phyloP scores from a whole-genome alignment of 768 basidiomycete species.

The Hypholoma sublateritium region DNA sequence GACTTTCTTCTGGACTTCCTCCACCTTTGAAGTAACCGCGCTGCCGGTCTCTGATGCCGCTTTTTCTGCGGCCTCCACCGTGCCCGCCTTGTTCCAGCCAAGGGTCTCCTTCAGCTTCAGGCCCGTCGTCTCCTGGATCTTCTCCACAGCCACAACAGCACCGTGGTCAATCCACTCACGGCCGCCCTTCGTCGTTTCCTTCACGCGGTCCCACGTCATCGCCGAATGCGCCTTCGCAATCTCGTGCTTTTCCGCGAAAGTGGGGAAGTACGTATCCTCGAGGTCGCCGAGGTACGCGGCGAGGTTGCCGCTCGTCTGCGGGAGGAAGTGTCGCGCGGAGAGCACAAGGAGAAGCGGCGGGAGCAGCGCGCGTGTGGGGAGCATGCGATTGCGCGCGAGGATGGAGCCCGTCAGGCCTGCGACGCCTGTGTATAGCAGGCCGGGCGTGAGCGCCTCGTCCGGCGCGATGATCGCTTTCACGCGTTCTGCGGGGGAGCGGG shows the following conservation, averaged over 20 bases:
- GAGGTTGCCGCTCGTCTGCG: slow-evolving; percentile 74
- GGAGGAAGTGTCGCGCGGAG: slow-evolving; percentile 84
- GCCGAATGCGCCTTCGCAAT: slow-evolving; percentile 58
- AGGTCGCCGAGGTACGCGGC: slow-evolving; percentile 61
- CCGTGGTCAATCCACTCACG: slow-evolving; percentile 43
- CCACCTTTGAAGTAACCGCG: slow-evolving; percentile 5
- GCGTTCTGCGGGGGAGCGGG: slow-evolving; percentile 55
- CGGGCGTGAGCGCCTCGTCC: slow-evolving; percentile 83
- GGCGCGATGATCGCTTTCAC: slow-evolving; percentile 81
- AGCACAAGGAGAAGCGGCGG: slow-evolving; percentile 74
- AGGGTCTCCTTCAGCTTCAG: slow-evolving; percentile 63
- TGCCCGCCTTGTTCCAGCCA: slow-evolving; percentile 22
- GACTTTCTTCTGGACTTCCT: slow-evolving; percentile 20
- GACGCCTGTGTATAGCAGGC: slow-evolving; percentile 87
- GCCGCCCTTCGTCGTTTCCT: slow-evolving; percentile 49
- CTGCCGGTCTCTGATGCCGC: slow-evolving; percentile 23
- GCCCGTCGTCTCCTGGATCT: slow-evolving; percentile 48
- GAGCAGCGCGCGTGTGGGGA: slow-evolving; percentile 68
- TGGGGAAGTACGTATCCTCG: slow-evolving; percentile 72
- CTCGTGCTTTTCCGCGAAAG: slow-evolving; percentile 65
- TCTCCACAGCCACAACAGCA: slow-evolving; percentile 32
- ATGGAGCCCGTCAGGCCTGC: slow-evolving; percentile 88
- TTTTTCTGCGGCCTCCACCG: slow-evolving; percentile 17
- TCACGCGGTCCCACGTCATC: slow-evolving; percentile 59
- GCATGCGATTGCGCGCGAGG: slow-evolving; percentile 71